Conservation (phyloP, 1,284 basidiomycete species). For the Cystobasidium pallidum region DNA sequence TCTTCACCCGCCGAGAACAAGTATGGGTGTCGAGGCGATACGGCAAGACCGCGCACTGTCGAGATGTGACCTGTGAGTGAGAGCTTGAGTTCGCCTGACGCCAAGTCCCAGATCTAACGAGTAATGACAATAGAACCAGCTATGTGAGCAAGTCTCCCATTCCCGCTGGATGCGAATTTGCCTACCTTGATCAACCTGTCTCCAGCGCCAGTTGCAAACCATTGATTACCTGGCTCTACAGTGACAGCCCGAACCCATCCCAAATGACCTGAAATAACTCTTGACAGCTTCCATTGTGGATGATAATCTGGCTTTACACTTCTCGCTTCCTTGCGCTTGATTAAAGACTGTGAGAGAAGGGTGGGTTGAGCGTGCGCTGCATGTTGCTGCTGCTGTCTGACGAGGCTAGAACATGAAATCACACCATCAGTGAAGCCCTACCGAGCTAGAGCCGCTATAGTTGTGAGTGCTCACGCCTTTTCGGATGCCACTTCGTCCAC, state of each 20-base stretch:
- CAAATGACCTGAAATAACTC: slow-evolving; percentile 96
- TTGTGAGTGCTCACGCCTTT: slow-evolving; percentile 23
- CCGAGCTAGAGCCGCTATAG: neutral
- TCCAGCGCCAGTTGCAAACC: slow-evolving; percentile 97
- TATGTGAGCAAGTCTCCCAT: no score
- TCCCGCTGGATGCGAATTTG: neutral
- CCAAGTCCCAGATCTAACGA: slow-evolving; percentile 87
- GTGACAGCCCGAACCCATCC: slow-evolving; percentile 98
- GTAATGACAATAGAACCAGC: neutral
- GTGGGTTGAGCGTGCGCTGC: slow-evolving; percentile 54
- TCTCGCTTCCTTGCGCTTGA: slow-evolving; percentile 84
- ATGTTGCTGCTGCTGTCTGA: slow-evolving; percentile 36
- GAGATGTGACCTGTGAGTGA: slow-evolving; percentile 97
- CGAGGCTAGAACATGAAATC: slow-evolving; percentile 2
- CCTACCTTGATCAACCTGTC: slow-evolving; percentile 87
- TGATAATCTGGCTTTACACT: slow-evolving; percentile 94
- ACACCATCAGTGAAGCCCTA: neutral
- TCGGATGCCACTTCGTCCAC: slow-evolving; percentile 40
- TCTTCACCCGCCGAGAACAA: slow-evolving; percentile 97
- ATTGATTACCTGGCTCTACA: slow-evolving; percentile 96
- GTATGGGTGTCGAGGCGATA: slow-evolving; percentile 91
- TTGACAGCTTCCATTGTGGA: slow-evolving; percentile 91
- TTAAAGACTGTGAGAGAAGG: slow-evolving; percentile 78
- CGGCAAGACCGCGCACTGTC: slow-evolving; percentile 90
- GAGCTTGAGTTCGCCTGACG: slow-evolving; percentile 90